A percentile compares a stretch with the other conserved stretches of the same genome.
These are phyloP conservation scores for Sanghuangporus weigelae DNA, from an alignment of 1,284 basidiomycete species.

Conservation along the genomic window DNA sequence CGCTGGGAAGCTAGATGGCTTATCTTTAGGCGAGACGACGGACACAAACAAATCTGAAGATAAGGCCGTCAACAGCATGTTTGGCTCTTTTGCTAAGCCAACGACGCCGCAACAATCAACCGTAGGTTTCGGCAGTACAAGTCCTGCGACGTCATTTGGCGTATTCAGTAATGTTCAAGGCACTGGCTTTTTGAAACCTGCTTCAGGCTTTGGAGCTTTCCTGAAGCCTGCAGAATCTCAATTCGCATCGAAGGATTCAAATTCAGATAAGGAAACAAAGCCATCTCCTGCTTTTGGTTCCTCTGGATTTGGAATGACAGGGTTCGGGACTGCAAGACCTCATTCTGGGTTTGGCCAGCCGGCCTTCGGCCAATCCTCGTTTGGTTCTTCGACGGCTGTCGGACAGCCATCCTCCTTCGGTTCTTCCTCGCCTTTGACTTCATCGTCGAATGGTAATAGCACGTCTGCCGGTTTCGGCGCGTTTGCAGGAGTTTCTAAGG, in stretches of 20 bases:
- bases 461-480: constrained; percentile 9
- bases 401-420: constrained; percentile 24
- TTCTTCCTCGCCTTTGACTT: constrained; percentile 16
- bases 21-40: constrained; percentile 7
- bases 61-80: constrained; percentile 24
- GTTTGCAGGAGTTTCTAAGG: constrained; percentile 20
- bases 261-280: constrained; percentile 17
- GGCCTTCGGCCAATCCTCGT: constrained; percentile 24
- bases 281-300: constrained; percentile 26
- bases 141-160: constrained; percentile 9
- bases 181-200: constrained; percentile 30
- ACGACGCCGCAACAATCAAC: constrained; percentile 7
- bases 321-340: constrained; percentile 29
- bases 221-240: constrained; percentile 9
- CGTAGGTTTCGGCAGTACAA: constrained; percentile 22
- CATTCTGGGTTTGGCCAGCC: constrained; percentile 33
- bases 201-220: constrained; percentile 38
- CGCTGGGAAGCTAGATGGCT: constrained; percentile 1
- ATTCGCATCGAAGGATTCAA: constrained; percentile 9
- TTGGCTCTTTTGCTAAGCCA: constrained; percentile 26
- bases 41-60: background rate
- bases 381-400: constrained; percentile 17
- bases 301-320: constrained; percentile 17
- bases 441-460: constrained; percentile 6
- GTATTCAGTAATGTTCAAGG: constrained; percentile 17